Base-by-base conservation (phyloP, 2,329 filamentous ascomycete genomes). In the Emmonsiellopsis sp. region DNA sequence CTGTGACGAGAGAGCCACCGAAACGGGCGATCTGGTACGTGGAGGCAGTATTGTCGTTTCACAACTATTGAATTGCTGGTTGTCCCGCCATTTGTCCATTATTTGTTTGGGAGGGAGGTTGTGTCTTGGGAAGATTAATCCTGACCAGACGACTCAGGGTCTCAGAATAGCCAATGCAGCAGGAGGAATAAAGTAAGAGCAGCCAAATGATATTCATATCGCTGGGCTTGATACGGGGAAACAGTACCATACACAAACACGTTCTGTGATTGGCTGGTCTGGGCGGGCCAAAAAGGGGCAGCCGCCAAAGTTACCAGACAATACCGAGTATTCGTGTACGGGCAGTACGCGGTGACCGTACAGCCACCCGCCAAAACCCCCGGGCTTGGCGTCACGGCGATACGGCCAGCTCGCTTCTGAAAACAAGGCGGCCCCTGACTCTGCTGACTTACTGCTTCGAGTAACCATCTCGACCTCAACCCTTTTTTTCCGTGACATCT, bases 401-500 rank as follows among this genome's bases (percentile, higher is more conserved):
- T 26, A 26, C 20, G 20, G 20, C 20, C 20, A 26, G 20, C 38
- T 51, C 40, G 49, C 37, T 43, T 42, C 38, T 34, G 40, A 52
- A 26, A 34, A 11, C 50, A 44, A 30, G 41, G 26, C 20, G 30
- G 34, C 43, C 42, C 40, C 37, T 26, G 20, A 26, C 20, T 26
- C 5, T 26, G 20, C 20, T 26, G 20, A 26, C 20, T 31, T 52
- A 46, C 50, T 52, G 50, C 42, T 37, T 46, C 50, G 35, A 52
- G 50, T 46, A 52, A 52, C 50, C 30, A 37, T 31, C 42, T 37
- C 15, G 34, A 30, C 41, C 11, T 52, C 42, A 46, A 52, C 41
- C 40, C 40, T 38, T 43, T 46, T 52, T 15, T 52, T 11, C 41
- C 20, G 41, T 38, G 43, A 52, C 34, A 57, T 61, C 55, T 55